Base-by-base conservation (phyloP, 2,329 filamentous ascomycete genomes). In the Apiospora aurea region DNA sequence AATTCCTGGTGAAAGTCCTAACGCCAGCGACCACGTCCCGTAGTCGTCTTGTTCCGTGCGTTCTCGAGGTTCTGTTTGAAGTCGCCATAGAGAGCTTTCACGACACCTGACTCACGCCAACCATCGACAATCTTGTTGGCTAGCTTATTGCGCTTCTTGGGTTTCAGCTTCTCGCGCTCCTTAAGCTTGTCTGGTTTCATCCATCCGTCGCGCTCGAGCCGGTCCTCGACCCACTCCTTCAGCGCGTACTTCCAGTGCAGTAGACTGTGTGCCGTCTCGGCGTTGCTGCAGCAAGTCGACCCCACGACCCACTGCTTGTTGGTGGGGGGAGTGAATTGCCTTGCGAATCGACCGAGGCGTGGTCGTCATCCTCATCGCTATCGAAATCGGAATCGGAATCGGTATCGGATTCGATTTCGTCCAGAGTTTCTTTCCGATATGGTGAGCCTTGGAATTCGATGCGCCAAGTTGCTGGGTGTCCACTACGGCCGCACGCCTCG, bases 181-280 rank as follows among this genome's bases (percentile, higher is more conserved):
- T 90, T 83, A 44, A 94, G 83, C 77, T 90, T 87, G 14, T 87
- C 82, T 0, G 89, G 82, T 0, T 83, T 83, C 74, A 92, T 85
- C 74, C 92, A 87, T 0, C 89, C 90, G 72, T 91, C 85, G 1
- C 80, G 80, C 34, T 85, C 81, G 0, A 96, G 87, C 70, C 88
- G 89, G 41, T 87, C 85, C 34, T 92, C 85, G 0, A 95, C 91
- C 87, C 89, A 93, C 74, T 91, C 87, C 77, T 93, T 91, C n/a
- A 96, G 88, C 66, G 91, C 88, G 73, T 88, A 89, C 71, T 92
- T 91, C 94, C 94, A 95, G 81, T 96, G 94, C 5, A 90, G 87
- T 4, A 96, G 85, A 0, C 87, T 87, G 78, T 96, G 93, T 0
- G 92, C 91, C 51, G 91, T 91, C 74, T 90, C 85, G 0, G 93